Base-by-base conservation (phyloP, 495 filamentous ascomycete species). In the Hypoxylon fuscum region DNA sequence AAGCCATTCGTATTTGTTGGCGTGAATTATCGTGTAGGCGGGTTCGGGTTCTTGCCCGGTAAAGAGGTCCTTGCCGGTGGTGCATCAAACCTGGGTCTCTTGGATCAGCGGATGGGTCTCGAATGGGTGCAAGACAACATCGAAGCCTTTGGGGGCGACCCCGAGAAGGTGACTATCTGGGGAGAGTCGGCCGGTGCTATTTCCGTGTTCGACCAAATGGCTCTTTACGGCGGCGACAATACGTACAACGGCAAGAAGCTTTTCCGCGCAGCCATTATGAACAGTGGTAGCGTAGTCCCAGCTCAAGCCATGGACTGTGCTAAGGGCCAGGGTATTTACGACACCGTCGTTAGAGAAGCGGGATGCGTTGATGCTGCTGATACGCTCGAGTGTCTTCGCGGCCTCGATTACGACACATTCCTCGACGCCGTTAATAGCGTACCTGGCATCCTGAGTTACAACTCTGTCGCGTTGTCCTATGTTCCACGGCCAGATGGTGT, bases 111-210 rank as follows among this genome's bases (percentile, higher is more conserved):
- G 18, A 78, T 88, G 68, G 86, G 81, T 3, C 78, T 88, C 14
- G 80, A 87, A 59, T 89, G 85, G 81, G 80, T 90, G 0, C 78
- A 83, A 23, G 80, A 84, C 57, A 90, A 90, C 63, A 88, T 90
- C 45, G 80, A 73, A 32, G 81, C 75, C 1, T 92, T 92, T 52
- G 89, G 88, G 42, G 89, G 88, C 27, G 84, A 91, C 65, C 80
- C 87, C 3, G 68, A 74, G 14, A 83, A 81, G 56, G 88, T 91
- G 11, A 90, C 87, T 14, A 87, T 91, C 49, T 90, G 87, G 83
- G 89, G 88, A 35, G 86, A 90, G 66, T 89, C 85, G 2, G 88
- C 89, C 1, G 90, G 90, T 3, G 78, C 85, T 11, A 90, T 90
- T 58, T 90, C 87, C 5, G 88, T 92, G 15, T 82, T 86, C 38